phyloP scores from a whole-genome alignment of 2,329 filamentous ascomycete genomes.

The Chrysoporthe deuterocubensis region DNA sequence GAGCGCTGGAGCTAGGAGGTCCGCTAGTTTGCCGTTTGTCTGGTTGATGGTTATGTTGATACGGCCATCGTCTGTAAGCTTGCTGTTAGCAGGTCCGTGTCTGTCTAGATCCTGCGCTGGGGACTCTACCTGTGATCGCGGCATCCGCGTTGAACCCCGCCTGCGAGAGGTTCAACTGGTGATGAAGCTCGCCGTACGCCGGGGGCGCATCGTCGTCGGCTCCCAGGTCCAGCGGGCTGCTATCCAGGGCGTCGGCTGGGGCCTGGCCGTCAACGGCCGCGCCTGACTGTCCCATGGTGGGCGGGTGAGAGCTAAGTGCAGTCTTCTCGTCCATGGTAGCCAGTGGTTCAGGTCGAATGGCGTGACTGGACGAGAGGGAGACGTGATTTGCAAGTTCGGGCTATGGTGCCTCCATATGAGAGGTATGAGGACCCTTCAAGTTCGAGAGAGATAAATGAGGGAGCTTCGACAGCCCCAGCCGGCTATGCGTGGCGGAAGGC shows the following conservation, averaged over 20 bases:
- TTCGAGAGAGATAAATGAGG: too few relatives aligned
- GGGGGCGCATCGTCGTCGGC: slow-evolving; percentile 52
- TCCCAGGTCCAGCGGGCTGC: slow-evolving; percentile 45
- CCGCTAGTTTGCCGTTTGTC: slow-evolving; percentile 66
- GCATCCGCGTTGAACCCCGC: slow-evolving; percentile 67
- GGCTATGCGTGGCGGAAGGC: too few relatives aligned
- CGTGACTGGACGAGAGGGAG: too few relatives aligned
- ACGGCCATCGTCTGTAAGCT: slow-evolving; percentile 68
- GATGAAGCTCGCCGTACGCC: slow-evolving; percentile 61
- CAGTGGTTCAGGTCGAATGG: slow-evolving; percentile 33
- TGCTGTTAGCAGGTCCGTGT: slow-evolving; percentile 11
- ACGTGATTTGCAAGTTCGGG: too few relatives aligned
- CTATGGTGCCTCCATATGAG: too few relatives aligned
- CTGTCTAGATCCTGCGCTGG: not conserved
- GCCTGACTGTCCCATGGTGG: not conserved
- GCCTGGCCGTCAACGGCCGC: slow-evolving; percentile 10
- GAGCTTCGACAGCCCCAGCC: too few relatives aligned
- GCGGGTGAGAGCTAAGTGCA: slow-evolving; percentile 8
- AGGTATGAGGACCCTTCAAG: too few relatives aligned
- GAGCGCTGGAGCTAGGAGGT: slow-evolving; percentile 69
- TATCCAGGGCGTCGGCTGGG: slow-evolving; percentile 30
- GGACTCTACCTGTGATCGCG: slow-evolving; percentile 54
- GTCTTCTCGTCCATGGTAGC: slow-evolving; percentile 22
- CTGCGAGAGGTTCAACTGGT: slow-evolving; percentile 63
- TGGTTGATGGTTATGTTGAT: slow-evolving; percentile 81